Conservation (phyloP, 106 monocot genomes). For the Gastrodia elata region DNA sequence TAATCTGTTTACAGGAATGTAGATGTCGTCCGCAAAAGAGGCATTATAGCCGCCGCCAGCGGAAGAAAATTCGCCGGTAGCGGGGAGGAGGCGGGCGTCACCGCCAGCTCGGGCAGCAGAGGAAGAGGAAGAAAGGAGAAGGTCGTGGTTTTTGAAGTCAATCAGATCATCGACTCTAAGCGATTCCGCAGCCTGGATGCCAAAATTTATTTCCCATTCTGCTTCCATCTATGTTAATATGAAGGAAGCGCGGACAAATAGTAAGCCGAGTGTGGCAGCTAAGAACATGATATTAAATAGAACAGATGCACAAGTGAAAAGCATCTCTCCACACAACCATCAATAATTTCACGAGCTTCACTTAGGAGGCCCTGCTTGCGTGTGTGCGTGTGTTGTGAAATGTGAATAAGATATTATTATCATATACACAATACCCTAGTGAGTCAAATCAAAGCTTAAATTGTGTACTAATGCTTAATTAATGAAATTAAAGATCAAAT, state of each 20-base stretch:
- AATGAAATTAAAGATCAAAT: too few species aligned
- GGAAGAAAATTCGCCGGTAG: background rate
- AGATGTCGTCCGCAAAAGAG: conserved; percentile 60
- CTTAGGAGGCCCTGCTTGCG: too few species aligned
- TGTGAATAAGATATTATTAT: too few species aligned
- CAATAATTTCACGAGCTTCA: too few species aligned
- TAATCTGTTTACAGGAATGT: conserved; percentile 50
- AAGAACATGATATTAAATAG: conserved; percentile 5
- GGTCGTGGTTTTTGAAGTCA: conserved; percentile 55
- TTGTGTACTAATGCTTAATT: too few species aligned
- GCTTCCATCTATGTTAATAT: conserved; percentile 18
- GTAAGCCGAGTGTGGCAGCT: background rate
- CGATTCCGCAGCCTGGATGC: conserved; percentile 29
- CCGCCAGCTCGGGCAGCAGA: background rate
- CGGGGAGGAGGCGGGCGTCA: background rate
- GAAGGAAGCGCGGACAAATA: background rate
- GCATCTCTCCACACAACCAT: background rate
- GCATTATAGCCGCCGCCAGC: background rate
- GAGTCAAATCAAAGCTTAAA: too few species aligned
- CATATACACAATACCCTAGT: too few species aligned
- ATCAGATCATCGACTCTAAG: conserved; percentile 63
- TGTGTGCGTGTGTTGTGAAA: too few species aligned
- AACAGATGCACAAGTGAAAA: background rate
- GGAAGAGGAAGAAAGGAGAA: conserved; percentile 21
- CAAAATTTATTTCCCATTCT: conserved; percentile 40